Base-by-base conservation (phyloP, 768 basidiomycete species). In the Lentinula guzmanii region DNA sequence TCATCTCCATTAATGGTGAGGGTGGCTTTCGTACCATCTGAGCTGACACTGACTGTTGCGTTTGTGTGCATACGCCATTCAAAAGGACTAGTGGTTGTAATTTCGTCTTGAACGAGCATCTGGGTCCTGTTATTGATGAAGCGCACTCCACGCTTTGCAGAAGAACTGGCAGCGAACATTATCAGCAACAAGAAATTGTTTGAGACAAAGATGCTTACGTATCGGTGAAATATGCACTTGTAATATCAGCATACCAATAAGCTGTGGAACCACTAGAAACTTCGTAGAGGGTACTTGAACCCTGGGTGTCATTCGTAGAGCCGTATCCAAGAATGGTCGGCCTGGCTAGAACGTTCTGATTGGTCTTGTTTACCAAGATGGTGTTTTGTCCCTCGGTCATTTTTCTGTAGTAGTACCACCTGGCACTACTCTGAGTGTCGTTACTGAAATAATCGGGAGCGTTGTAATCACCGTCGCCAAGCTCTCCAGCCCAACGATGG, bases 351-450 rank as follows among this genome's bases (percentile, higher is more conserved):
- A 97, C 91, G 62, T 86, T 81, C 75, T 99, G 97, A 76, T 98
- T 98, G 35, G 74, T 70, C 63, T 78, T 76, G 66, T 82, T 82
- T 65, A 98, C 80, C 58, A 95, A 69, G 64, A 99, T 79, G 5
- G 94, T 95, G 78, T 98, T 99, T 78, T 99, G 97, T 2, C 97
- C 97, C 74, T 96, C 93, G 4, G 96, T 97, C 76, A 87, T 86
- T 81, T 95, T 98, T 70, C 95, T 84, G 80, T 97, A 99, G 77
- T 97, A 98, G 64, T 83, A 68, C 95, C 95, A 98, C 59, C 96
- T 82, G 24, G 76, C 71, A 52, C 86, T 81, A 62, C 78, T 75
- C 71, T 96, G 93, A 0, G 72, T 70, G 65, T 92, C 93, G 61
- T 71, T 84, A 34, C 72, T 76, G 79, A 99, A 99, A 78, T 98